Conservation (phyloP, 2,329 filamentous ascomycete genomes). For the Aspergillus neotritici region DNA sequence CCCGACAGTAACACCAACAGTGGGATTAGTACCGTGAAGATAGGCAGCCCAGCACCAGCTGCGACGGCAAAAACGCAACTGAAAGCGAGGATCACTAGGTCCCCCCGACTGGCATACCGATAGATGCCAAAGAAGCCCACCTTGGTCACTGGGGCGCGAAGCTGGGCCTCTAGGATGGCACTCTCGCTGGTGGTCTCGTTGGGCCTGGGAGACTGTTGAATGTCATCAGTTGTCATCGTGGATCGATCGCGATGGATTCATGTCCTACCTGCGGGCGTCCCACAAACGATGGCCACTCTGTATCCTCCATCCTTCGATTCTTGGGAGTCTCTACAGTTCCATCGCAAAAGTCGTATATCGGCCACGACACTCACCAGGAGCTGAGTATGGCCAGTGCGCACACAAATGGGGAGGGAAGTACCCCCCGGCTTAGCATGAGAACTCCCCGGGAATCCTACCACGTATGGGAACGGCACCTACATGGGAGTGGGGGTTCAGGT, state of each 20-base stretch:
- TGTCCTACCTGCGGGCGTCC: constrained; percentile 20
- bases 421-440: no score
- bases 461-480: no score
- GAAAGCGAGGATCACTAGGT: constrained; percentile 56
- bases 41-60: constrained; percentile 65
- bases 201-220: constrained; percentile 5
- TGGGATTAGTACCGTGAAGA: constrained; percentile 59
- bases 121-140: constrained; percentile 58
- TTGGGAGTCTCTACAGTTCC: no score
- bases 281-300: no score
- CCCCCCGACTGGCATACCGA: constrained; percentile 60
- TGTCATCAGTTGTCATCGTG: neutral
- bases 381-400: no score
- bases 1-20: no score
- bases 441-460: no score
- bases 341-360: no score
- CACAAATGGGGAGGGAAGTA: no score
- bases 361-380: no score
- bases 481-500: no score
- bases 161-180: constrained; percentile 59
- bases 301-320: no score
- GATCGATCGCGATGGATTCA: neutral
- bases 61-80: constrained; percentile 58
- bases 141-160: constrained; percentile 57
- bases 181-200: constrained; percentile 39